These are phyloP conservation scores for Tephrocybe rancida DNA, from an alignment of 768 basidiomycete genomes.

Conservation along the genomic window DNA sequence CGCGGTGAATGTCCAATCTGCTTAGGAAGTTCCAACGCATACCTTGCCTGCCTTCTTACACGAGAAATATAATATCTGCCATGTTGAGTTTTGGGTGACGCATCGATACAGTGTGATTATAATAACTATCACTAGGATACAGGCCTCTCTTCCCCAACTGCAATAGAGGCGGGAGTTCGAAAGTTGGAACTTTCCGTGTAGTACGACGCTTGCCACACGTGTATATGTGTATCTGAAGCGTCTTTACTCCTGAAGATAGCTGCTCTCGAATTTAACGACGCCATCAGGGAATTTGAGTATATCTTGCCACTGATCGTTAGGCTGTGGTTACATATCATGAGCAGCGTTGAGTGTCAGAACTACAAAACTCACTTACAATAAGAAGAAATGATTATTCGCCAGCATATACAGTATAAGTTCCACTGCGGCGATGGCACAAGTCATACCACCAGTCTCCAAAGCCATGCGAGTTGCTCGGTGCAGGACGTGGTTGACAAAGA, in stretches of 20 bases:
- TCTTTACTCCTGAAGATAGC: not conserved
- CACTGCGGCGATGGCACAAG: not conserved
- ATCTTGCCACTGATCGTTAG: constrained; percentile 6
- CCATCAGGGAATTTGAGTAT: constrained; percentile 6
- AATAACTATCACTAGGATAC: too few relatives aligned
- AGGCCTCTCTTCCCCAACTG: too few relatives aligned
- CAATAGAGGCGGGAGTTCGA: too few relatives aligned
- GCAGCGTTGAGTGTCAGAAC: too few relatives aligned
- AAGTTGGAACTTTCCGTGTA: too few relatives aligned
- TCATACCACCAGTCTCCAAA: not conserved
- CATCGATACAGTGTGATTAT: too few relatives aligned
- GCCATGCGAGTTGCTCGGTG: not conserved
- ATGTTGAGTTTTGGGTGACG: too few relatives aligned
- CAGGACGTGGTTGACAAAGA: not conserved
- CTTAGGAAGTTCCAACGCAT: too few relatives aligned
- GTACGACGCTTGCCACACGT: not conserved
- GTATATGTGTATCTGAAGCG: not conserved
- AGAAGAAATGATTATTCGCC: not conserved
- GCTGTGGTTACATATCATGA: not conserved
- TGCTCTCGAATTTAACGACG: not conserved
- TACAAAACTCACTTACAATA: not conserved
- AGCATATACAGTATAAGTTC: not conserved
- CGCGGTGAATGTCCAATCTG: too few relatives aligned
- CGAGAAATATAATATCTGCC: too few relatives aligned
- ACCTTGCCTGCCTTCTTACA: too few relatives aligned